Evolutionary conservation across 805 yeast species (phyloP).

Genomic region (Candida sithepensis): DNA sequence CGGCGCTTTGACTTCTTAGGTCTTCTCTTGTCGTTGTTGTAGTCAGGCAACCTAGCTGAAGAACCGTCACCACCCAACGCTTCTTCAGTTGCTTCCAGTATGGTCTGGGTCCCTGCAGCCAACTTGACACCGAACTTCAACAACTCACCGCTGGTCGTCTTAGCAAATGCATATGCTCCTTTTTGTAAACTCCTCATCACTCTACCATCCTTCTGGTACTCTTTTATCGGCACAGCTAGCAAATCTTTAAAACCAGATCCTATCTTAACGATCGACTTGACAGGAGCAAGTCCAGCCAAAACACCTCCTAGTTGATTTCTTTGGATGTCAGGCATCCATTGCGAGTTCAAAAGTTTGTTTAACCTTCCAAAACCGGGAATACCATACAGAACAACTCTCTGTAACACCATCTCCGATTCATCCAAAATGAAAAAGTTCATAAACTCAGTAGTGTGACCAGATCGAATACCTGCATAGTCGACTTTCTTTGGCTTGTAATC

Average conservation of each 20-base stretch:
- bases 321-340: conserved; percentile 87
- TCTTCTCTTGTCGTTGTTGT: conserved; percentile 4
- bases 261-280: conserved; percentile 69
- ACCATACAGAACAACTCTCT: conserved; percentile 66
- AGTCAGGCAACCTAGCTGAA: conserved; percentile 30
- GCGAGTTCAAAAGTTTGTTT: conserved; percentile 50
- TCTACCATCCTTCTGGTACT: conserved; percentile 71
- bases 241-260: conserved; percentile 77
- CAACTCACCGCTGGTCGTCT: conserved; percentile 75
- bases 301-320: conserved; percentile 79
- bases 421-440: conserved; percentile 87
- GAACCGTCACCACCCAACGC: conserved; percentile 73
- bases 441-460: conserved; percentile 84
- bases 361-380: conserved; percentile 68
- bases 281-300: conserved; percentile 79
- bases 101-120: conserved; percentile 83
- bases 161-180: conserved; percentile 71
- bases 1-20: conserved; percentile 7
- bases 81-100: conserved; percentile 77
- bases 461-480: conserved; percentile 77
- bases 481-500: conserved; percentile 92
- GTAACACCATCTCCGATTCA: conserved; percentile 71
- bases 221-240: conserved; percentile 68
- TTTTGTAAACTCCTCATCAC: conserved; percentile 66
- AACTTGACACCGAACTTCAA: conserved; percentile 78